Percentiles rank a stretch among this genome's conserved stretches.
Conservation (phyloP, 257 asterid species). For the Thymus quinquecostatus region DNA sequence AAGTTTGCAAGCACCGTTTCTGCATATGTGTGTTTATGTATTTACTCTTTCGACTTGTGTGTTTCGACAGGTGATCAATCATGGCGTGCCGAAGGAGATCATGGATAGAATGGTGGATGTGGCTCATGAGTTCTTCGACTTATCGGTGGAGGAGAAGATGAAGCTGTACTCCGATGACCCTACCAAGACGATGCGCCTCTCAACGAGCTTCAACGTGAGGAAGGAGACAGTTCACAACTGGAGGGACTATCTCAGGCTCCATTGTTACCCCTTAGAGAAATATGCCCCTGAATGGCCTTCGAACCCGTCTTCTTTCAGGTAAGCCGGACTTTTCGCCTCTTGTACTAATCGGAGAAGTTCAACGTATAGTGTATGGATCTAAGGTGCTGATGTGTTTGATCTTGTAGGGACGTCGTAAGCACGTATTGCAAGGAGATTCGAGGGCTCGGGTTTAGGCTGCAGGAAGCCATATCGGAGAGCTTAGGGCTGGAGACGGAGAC, state of each 20-base stretch:
- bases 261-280: conserved; percentile 60
- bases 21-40: not conserved
- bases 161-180: conserved; percentile 65
- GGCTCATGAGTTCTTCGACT: conserved; percentile 55
- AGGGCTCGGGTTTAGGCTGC: conserved; percentile 51
- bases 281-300: conserved; percentile 69
- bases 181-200: conserved; percentile 53
- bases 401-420: conserved; percentile 53
- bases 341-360: not conserved
- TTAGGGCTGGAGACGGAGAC: conserved; percentile 44
- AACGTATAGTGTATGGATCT: not conserved
- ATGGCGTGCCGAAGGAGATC: conserved; percentile 45
- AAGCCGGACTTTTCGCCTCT: conserved; percentile 3
- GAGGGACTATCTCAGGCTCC: conserved; percentile 68
- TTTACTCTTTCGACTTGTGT: not conserved
- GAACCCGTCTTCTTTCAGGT: conserved; percentile 55
- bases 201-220: conserved; percentile 61
- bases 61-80: conserved; percentile 53
- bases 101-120: conserved; percentile 38
- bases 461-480: conserved; percentile 56
- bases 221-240: conserved; percentile 64
- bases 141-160: conserved; percentile 63
- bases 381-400: not conserved
- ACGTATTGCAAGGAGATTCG: conserved; percentile 52
- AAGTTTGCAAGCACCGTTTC: not conserved